These are phyloP conservation scores for Suillus spraguei DNA, from an alignment of 768 basidiomycete species.

Conservation along the genomic window DNA sequence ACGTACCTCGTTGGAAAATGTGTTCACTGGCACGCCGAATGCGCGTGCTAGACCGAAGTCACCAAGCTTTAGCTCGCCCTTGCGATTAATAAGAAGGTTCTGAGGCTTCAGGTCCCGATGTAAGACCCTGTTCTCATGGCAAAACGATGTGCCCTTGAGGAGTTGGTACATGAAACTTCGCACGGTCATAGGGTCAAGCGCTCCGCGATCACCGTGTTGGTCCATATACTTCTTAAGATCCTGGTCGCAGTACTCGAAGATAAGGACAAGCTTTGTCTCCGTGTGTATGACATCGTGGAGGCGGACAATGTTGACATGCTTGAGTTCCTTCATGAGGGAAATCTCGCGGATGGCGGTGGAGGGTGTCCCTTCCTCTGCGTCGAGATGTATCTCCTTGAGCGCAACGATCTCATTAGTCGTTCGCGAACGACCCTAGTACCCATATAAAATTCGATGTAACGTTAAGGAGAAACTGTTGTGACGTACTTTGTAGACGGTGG, in stretches of 20 bases:
- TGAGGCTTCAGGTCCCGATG: conserved; percentile 99
- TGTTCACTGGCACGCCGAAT: conserved; percentile 98
- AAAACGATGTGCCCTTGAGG: conserved; percentile 95
- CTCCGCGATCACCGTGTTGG: conserved; percentile 93
- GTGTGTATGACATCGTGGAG: conserved; percentile 99
- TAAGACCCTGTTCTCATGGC: conserved; percentile 97
- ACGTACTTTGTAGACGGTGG: conserved; percentile 93
- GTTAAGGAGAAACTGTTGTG: not conserved
- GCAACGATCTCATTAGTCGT: conserved; percentile 99
- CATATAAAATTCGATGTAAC: conserved; percentile 10
- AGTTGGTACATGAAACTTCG: conserved; percentile 98
- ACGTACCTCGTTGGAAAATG: conserved; percentile 92
- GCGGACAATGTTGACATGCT: conserved; percentile 98
- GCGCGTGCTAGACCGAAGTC: conserved; percentile 98
- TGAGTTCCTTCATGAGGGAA: conserved; percentile 98
- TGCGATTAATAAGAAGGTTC: conserved; percentile 95
- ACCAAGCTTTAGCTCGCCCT: conserved; percentile 95
- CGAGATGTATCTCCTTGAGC: conserved; percentile 97
- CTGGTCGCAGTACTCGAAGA: conserved; percentile 98
- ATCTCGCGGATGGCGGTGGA: conserved; percentile 99
- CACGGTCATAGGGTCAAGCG: conserved; percentile 84
- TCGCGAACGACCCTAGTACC: conserved; percentile 80
- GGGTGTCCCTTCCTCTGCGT: conserved; percentile 98
- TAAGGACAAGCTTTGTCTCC: conserved; percentile 95
- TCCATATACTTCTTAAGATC: conserved; percentile 99